Percentiles rank a stretch among this genome's conserved stretches.
phyloP scores from a whole-genome alignment of 2,329 filamentous ascomycete species.

The Thermochaetoides dissita region DNA sequence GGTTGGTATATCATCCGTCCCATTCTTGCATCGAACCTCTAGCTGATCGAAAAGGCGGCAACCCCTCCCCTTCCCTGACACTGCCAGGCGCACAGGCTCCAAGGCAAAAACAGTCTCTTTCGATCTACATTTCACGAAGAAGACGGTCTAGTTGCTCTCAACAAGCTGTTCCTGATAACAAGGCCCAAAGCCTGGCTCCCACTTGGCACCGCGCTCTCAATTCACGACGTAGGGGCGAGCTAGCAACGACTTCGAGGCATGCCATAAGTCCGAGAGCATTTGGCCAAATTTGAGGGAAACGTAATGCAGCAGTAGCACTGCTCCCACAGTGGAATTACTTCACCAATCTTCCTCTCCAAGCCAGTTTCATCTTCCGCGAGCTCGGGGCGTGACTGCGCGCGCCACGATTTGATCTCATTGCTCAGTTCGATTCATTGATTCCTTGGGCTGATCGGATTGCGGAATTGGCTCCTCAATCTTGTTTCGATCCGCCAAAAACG shows the following conservation, averaged over 20 bases:
- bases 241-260: not conserved
- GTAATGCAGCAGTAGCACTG: no score
- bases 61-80: slow-evolving; percentile 6
- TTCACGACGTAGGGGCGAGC: not conserved
- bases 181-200: slow-evolving; percentile 1
- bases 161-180: slow-evolving; percentile 4
- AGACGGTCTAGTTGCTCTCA: slow-evolving; percentile 7
- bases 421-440: no score
- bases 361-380: no score
- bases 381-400: no score
- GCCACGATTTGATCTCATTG: no score
- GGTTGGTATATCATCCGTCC: slow-evolving; percentile 7
- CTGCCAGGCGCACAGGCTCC: slow-evolving; percentile 9
- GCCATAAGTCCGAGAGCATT: no score
- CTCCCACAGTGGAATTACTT: no score
- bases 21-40: slow-evolving; percentile 1
- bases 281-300: no score
- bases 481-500: not conserved
- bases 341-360: no score
- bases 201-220: slow-evolving; percentile 5
- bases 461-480: not conserved
- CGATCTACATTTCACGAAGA: no score
- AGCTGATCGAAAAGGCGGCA: slow-evolving; percentile 3
- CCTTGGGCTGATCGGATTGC: not conserved
- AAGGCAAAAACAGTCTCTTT: no score